Base-by-base conservation (phyloP, 1,284 basidiomycete genomes). In the Puccinia polysora region DNA sequence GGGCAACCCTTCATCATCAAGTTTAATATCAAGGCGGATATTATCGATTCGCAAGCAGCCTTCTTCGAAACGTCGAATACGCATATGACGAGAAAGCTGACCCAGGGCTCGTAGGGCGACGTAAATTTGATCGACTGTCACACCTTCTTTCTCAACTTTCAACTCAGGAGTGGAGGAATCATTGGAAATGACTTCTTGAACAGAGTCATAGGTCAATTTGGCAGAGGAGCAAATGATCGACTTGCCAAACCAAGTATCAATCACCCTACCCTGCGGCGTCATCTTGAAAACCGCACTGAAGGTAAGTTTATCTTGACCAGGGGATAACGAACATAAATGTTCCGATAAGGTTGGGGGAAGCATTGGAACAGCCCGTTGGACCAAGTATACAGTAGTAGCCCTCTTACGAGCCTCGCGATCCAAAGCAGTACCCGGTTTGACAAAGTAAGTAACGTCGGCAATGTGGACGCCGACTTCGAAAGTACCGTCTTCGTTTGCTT, bases 331-430 rank as follows among this genome's bases (percentile, higher is more conserved):
- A 83, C 96, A 98, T 25, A 95, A 84, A 77, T 95, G 87, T 80
- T 97, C 93, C 78, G 88, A 90, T 47, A 98, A 83, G 10, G 87
- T 84, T 30, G 92, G 91, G 0, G 95, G 95, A 5, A 98, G 84
- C 95, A 98, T 98, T 0, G 94, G 93, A 10, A 97, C 92, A 34
- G 89, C 87, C 55, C 93, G 87, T 80, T 97, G 95, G 49, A 97
- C 88, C 50, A 98, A 87, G 79, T 97, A 97, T 62, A 98, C 96
- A 76, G 90, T 92, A 2, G 94, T 97, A 32, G 93, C 95, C 75
- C 95, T 86, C 82, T 97, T 97, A 77, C 92, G 87, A 60, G 96
- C 96, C 81, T 99, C 96, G 40, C 96, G 91, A 78, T 99, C 96
- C 76, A 99, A 84, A 18, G 94, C 90, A 7, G 91, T 96, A 80